Evolutionary conservation across 2,329 filamentous ascomycete species (phyloP).

Genomic region (Eutypella sp.): DNA sequence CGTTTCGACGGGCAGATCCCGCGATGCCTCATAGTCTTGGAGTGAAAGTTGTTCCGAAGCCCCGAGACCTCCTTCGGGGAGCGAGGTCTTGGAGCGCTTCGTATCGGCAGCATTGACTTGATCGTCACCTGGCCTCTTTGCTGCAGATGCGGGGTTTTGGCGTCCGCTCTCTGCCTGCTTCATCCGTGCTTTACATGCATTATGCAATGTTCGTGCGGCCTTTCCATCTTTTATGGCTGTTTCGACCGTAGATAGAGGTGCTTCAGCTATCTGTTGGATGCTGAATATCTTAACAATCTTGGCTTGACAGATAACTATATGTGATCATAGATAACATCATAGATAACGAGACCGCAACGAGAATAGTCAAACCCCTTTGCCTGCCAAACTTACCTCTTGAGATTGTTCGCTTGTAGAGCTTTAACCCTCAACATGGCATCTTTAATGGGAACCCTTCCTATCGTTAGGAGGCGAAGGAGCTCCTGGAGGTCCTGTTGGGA

Average conservation of each 20-base stretch:
- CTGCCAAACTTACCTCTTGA: constrained; percentile 46
- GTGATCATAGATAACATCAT: too few species aligned
- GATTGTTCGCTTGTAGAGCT: constrained; percentile 48
- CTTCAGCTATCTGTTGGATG: constrained; percentile 51
- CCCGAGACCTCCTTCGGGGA: constrained; percentile 21
- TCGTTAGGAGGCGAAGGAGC: constrained; percentile 54
- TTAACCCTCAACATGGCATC: constrained; percentile 55
- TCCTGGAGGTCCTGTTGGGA: constrained; percentile 57
- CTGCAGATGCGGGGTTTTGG: constrained; percentile 12
- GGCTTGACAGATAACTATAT: background rate
- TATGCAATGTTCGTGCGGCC: constrained; percentile 45
- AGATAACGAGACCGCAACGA: too few species aligned
- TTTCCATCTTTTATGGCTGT: constrained; percentile 43
- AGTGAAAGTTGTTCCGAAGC: constrained; percentile 37
- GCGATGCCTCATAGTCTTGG: constrained; percentile 56
- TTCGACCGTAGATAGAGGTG: constrained; percentile 39
- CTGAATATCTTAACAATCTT: constrained; percentile 25
- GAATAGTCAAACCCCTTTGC: constrained; percentile 17
- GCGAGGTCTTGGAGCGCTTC: constrained; percentile 29
- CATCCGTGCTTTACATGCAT: constrained; percentile 48
- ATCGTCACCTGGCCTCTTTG: constrained; percentile 28
- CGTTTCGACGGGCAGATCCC: constrained; percentile 52
- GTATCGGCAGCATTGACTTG: constrained; percentile 14
- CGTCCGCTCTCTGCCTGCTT: constrained; percentile 28
- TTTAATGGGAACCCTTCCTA: constrained; percentile 53